phyloP scores from a whole-genome alignment of 805 yeast genomes.

The Lachancea nothofagi region DNA sequence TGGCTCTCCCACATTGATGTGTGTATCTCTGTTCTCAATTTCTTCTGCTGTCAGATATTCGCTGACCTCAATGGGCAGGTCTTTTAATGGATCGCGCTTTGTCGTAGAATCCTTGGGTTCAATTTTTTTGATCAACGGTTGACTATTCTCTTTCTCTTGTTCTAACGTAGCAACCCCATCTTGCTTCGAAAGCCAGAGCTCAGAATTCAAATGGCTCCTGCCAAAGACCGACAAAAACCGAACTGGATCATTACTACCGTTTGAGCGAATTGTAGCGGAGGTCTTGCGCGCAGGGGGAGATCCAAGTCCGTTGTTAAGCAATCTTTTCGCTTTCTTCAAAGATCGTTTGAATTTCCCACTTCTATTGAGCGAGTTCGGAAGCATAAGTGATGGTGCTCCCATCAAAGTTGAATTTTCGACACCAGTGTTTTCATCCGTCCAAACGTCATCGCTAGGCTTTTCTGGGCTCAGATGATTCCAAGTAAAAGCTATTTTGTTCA shows the following conservation, averaged over 20 bases:
- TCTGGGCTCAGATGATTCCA: not conserved
- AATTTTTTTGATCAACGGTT: not conserved
- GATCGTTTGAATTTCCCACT: constrained; percentile 3
- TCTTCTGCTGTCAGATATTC: constrained; percentile 3
- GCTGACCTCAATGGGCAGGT: not conserved
- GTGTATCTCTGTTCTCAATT: not conserved
- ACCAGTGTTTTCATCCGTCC: not conserved
- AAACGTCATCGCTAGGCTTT: not conserved
- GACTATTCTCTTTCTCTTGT: constrained; percentile 2
- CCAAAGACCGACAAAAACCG: not conserved
- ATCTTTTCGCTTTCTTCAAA: constrained; percentile 2
- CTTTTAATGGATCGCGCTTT: not conserved
- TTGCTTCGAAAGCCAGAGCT: not conserved
- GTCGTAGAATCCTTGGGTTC: not conserved
- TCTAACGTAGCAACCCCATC: not conserved
- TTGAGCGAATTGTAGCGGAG: not conserved
- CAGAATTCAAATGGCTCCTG: not conserved
- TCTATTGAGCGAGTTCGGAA: not conserved
- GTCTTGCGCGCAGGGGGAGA: not conserved
- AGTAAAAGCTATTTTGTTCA: not conserved
- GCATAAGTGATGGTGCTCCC: too few relatives aligned
- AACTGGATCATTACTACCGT: not conserved
- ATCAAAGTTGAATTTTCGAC: too few relatives aligned
- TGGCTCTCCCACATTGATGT: constrained; percentile 1
- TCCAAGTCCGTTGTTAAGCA: constrained; percentile 1